These are phyloP conservation scores for Peronospora destructor DNA, from an alignment of 352 stramenopile species.

Conservation along the genomic window DNA sequence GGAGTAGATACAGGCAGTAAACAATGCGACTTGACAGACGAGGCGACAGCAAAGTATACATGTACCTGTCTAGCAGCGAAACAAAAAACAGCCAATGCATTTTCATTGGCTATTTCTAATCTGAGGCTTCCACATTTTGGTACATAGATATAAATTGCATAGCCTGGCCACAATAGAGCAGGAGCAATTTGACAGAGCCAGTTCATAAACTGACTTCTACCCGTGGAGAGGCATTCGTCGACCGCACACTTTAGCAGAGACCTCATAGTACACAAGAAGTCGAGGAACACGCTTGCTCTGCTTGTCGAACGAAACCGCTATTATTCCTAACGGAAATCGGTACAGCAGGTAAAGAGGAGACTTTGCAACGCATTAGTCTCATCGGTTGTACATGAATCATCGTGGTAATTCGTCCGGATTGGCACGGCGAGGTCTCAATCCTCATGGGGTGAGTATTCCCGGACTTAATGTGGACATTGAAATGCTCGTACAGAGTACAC, in stretches of 20 bases:
- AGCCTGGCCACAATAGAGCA: constrained; percentile 18
- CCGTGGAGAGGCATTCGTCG: constrained; percentile 17
- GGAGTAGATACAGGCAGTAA: too few species aligned
- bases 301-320: constrained; percentile 14
- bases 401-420: constrained; percentile 19
- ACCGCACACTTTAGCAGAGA: constrained; percentile 34
- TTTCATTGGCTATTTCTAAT: neutral
- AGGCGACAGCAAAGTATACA: too few species aligned
- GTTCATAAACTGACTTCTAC: constrained; percentile 29
- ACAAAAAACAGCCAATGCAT: too few species aligned
- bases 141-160: constrained; percentile 1
- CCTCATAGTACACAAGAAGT: constrained; percentile 28
- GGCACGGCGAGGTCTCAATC: constrained; percentile 13
- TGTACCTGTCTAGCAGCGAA: too few species aligned
- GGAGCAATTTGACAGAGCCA: constrained; percentile 20
- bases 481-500: constrained; percentile 76
- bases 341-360: constrained; percentile 3
- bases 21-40: too few species aligned
- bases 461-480: constrained; percentile 74
- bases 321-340: constrained; percentile 5
- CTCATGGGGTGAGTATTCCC: constrained; percentile 26
- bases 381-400: constrained; percentile 26
- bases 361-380: constrained; percentile 13
- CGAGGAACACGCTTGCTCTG: constrained; percentile 15
- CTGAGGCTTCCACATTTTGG: too few species aligned